phyloP scores from a whole-genome alignment of 1,284 basidiomycete species.

The Porogramme epimiltina region DNA sequence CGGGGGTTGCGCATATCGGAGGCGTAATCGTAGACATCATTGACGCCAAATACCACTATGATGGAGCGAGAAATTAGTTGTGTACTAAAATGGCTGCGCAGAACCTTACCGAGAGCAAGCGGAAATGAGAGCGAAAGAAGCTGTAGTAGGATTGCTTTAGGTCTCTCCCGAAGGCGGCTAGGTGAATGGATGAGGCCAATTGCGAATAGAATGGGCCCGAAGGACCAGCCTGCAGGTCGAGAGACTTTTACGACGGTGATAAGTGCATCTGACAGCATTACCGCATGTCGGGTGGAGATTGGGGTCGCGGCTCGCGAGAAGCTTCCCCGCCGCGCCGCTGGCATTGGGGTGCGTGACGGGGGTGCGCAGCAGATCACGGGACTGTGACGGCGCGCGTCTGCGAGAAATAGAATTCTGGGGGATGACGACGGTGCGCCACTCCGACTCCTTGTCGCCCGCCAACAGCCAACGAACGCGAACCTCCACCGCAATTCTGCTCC shows the following conservation, averaged over 20 bases:
- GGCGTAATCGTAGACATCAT: slow-evolving; percentile 19
- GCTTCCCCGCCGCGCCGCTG: not conserved
- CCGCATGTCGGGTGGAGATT: not conserved
- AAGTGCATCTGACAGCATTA: not conserved
- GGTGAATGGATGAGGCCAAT: slow-evolving; percentile 17
- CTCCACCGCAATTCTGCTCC: no score
- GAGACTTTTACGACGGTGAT: slow-evolving; percentile 6
- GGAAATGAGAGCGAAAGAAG: slow-evolving; percentile 13
- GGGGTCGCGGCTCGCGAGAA: no score
- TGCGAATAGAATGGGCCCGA: slow-evolving; percentile 15
- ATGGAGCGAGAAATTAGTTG: not conserved
- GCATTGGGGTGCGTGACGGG: not conserved
- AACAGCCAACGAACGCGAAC: no score
- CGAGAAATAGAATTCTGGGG: not conserved
- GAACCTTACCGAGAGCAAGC: slow-evolving; percentile 5
- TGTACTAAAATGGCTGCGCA: not conserved
- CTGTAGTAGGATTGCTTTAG: not conserved
- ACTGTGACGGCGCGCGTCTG: slow-evolving; percentile 11
- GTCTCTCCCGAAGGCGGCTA: not conserved
- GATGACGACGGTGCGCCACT: slow-evolving; percentile 17
- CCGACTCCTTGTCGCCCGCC: slow-evolving; percentile 3
- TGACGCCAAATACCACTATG: slow-evolving; percentile 18
- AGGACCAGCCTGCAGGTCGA: slow-evolving; percentile 13
- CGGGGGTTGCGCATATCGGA: slow-evolving; percentile 17
- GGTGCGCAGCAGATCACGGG: slow-evolving; percentile 3